phyloP scores from a whole-genome alignment of 176 grass and related monocot genomes.

The Bonia amplexicaulis region DNA sequence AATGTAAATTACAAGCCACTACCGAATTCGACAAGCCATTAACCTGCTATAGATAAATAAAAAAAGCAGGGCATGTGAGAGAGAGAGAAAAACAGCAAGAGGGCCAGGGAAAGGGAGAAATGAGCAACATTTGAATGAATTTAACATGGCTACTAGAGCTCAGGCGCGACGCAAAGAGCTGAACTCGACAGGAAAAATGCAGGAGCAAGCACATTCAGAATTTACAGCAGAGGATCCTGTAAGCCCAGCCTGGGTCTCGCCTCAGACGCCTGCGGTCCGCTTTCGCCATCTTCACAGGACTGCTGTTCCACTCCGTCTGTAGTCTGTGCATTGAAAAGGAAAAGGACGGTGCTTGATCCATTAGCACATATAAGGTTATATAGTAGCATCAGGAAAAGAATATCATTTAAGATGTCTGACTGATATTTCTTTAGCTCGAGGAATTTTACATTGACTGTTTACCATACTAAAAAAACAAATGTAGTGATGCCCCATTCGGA shows the following conservation, averaged over 20 bases:
- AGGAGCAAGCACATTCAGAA: constrained; percentile 40
- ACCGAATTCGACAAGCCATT: constrained; percentile 44
- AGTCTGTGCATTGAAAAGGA: constrained; percentile 41
- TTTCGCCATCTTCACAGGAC: constrained; percentile 86
- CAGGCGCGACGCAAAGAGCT: constrained; percentile 18
- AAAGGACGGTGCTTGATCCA: background rate
- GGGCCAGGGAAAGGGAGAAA: background rate
- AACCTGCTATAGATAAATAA: constrained; percentile 52
- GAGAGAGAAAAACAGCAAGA: background rate
- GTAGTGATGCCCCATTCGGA: background rate
- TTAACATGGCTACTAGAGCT: constrained; percentile 43
- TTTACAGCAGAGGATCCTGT: constrained; percentile 76
- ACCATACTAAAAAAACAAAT: background rate
- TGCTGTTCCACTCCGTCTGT: constrained; percentile 82
- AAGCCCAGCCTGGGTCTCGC: constrained; percentile 55
- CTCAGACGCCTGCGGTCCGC: constrained; percentile 55
- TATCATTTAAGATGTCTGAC: background rate
- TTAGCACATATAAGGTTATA: background rate
- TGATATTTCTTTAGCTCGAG: background rate
- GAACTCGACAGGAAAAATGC: constrained; percentile 20
- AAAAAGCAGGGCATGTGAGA: constrained; percentile 37
- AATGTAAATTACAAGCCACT: constrained; percentile 48
- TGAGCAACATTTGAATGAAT: constrained; percentile 45
- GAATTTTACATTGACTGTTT: background rate
- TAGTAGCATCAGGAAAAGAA: background rate